A percentile compares a stretch with the other conserved stretches of the same genome.
Evolutionary conservation across 1,139 yeast species (phyloP).

Genomic region (Yamadazyma spencermartinsiae): DNA sequence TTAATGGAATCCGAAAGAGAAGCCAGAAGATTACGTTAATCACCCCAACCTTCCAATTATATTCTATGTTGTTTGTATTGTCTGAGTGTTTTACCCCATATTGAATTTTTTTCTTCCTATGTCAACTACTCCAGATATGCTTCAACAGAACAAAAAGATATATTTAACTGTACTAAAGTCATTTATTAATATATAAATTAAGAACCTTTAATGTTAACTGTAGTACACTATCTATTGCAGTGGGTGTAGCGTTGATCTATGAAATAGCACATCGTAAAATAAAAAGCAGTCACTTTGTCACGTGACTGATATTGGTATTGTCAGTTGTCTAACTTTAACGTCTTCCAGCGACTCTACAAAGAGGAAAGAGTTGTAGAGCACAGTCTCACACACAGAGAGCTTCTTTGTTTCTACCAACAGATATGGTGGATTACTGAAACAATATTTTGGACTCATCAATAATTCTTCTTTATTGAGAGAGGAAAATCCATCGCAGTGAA

Average conservation of each 20-base stretch:
- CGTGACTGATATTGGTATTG: too few species aligned
- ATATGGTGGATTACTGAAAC: too few species aligned
- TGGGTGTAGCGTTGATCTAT: not conserved
- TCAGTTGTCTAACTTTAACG: too few species aligned
- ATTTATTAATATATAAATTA: slow-evolving; percentile 2
- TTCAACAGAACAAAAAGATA: not conserved
- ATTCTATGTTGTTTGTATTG: not conserved
- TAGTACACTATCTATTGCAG: too few species aligned
- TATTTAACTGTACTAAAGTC: slow-evolving; percentile 4
- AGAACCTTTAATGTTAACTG: not conserved
- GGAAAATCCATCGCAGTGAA: too few species aligned
- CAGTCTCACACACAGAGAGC: too few species aligned
- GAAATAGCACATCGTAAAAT: too few species aligned
- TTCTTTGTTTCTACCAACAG: too few species aligned
- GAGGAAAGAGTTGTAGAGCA: too few species aligned
- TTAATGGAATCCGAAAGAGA: slow-evolving; percentile 99
- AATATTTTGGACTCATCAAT: too few species aligned
- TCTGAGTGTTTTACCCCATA: not conserved
- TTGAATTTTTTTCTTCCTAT: not conserved
- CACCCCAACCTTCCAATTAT: not conserved
- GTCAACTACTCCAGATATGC: not conserved
- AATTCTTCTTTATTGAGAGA: too few species aligned
- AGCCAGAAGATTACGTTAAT: slow-evolving; percentile 74
- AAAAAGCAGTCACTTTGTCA: not conserved
- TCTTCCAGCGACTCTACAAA: too few species aligned